These are phyloP conservation scores for Boletellus dicymbophilus DNA, from an alignment of 1,284 basidiomycete genomes.

Conservation along the genomic window DNA sequence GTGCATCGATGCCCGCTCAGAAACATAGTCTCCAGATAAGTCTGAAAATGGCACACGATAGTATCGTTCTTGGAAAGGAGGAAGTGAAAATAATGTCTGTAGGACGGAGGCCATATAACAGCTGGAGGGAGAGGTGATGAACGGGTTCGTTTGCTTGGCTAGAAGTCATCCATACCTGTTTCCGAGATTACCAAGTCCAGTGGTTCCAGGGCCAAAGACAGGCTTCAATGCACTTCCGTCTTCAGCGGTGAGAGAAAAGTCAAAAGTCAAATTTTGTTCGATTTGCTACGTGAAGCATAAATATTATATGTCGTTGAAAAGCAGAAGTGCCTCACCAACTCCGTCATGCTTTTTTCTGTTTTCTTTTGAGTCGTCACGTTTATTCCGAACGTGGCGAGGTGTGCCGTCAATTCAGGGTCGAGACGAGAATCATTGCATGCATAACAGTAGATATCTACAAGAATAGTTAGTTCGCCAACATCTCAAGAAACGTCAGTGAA, in stretches of 20 bases:
- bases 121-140: constrained; percentile 41
- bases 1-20: constrained; percentile 55
- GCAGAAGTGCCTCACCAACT: constrained; percentile 60
- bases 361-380: constrained; percentile 84
- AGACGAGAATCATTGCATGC: constrained; percentile 85
- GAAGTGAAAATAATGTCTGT: constrained; percentile 85
- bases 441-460: constrained; percentile 92
- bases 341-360: constrained; percentile 98
- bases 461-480: not conserved
- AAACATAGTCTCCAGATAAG: constrained; percentile 2
- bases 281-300: constrained; percentile 68
- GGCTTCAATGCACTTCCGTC: constrained; percentile 89
- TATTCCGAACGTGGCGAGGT: constrained; percentile 87
- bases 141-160: not conserved
- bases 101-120: constrained; percentile 98
- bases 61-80: constrained; percentile 80
- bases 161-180: constrained; percentile 63
- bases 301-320: not conserved
- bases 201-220: constrained; percentile 86
- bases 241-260: constrained; percentile 93
- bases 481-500: constrained; percentile 1
- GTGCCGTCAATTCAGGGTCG: constrained; percentile 77
- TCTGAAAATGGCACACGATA: constrained; percentile 21
- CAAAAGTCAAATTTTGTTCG: constrained; percentile 94
- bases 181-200: constrained; percentile 91